Base-by-base conservation (phyloP, 2,329 filamentous ascomycete genomes). In the Aspergillus sp. region DNA sequence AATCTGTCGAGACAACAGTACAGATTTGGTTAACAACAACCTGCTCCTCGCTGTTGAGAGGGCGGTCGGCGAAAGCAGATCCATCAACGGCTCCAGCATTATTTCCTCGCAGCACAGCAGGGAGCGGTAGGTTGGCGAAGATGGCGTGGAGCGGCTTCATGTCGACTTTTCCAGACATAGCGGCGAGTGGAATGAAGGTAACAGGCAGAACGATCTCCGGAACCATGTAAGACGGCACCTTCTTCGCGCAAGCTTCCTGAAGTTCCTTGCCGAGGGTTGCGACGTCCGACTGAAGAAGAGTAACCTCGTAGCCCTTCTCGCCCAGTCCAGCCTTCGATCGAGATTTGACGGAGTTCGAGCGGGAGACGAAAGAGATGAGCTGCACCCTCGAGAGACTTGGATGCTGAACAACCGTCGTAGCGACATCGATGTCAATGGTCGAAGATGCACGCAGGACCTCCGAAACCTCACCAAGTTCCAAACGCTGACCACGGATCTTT, bases 401-500 rank as follows among this genome's bases (percentile, higher is more conserved):
- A 32, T 66, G 62, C 32, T 64, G 58, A 9, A 51, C 56, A 38
- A 66, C 56, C 9, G 63, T 60, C 5, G 63, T 60, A 5, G 59
- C 59, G 6, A 64, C 61, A 25, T 63, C 58, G 7, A 61, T 50
- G 0, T 41, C 42, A n/a, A 53, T 33, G 1, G 44, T 33, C 1
- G 56, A 58, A 7, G 58, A 57, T 1, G 57, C 51, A 37, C 60
- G 54, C n/a, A 67, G 49, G 2, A 62, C 58, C 45, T 66, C 64
- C 1, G 57, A 60, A 44, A 95, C 85, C 61, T 95, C 89, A 1
- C 80, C 80, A 9, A 90, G 77, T 62, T 95, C 89, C 22, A 95
- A 82, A 46, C 89, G 76, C 57, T 91, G 86, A 0, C 90, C 90
- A 35, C 88, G 80, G 12, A 95, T 77, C 64, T 95, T 95, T 48